Evolutionary conservation across 2,329 filamentous ascomycete species (phyloP), one percentile per base, ranked within the genome.

Genomic region (Talaromyces islandicus): DNA sequence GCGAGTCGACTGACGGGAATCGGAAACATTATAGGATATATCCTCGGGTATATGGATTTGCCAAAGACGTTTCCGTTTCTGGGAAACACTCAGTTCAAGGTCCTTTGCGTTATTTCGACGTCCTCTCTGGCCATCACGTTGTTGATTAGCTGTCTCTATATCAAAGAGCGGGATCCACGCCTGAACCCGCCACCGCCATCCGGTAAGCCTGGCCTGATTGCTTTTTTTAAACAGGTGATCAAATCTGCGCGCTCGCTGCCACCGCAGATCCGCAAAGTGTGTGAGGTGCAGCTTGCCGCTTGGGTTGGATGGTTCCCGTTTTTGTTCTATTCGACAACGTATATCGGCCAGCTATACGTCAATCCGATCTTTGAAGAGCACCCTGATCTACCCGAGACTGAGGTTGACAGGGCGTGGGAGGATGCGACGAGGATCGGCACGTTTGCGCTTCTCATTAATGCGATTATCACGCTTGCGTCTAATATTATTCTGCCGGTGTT

Each of bases 231-330:
- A 65, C 85, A 86, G 67, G 86, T 96, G 2, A 88, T 89, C 71
- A 84, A 81, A 54, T 92, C 92, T 0, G 89, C 96, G 64, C 85
- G 83, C 67, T 84, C 87, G 43, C 80, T 97, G 7, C 92, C 93
- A 0, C 87, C 88, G 0, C 92, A 96, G 74, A 91, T 94, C 64
- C 83, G 83, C 63, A 88, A 85, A 64, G 91, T 97, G 41, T 97
- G 92, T 70, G 78, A 87, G 64, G 88, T 92, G 0, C 90, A 94
- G 71, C 86, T 93, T 67, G 92, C 88, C 62, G 91, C 91, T 5
- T 97, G 92, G 92, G 87, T 97, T 60, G 93, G 91, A 57, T 97
- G 93, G 85, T 97, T 97, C 69, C 92, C 92, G 0, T 92, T 96
- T 73, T 82, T 97, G 2, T 97, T 96, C 77, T 97, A 97, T 78